These are phyloP conservation scores for Babesia gibsoni DNA, from an alignment of 169 alveolate species.

Conservation along the genomic window DNA sequence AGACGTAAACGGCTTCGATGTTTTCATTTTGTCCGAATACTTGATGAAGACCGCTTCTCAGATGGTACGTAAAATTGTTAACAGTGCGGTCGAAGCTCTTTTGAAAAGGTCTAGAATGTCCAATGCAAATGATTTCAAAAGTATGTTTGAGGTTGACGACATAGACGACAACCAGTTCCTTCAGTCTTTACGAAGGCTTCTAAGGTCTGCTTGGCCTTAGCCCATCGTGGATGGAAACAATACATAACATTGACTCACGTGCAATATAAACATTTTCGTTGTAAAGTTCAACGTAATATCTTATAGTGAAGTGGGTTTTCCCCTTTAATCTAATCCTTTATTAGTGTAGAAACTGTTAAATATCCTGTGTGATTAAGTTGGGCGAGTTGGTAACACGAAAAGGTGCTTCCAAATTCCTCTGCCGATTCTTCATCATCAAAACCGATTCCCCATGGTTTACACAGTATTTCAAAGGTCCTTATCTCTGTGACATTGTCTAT, in stretches of 20 bases:
- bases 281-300: neutral
- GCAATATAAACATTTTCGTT: neutral
- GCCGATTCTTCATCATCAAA: constrained; percentile 38
- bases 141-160: neutral
- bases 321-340: neutral
- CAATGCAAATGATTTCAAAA: constrained; percentile 1
- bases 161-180: constrained; percentile 14
- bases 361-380: constrained; percentile 63
- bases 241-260: too few relatives aligned
- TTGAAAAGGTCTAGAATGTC: neutral
- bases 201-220: constrained; percentile 21
- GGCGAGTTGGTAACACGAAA: constrained; percentile 53
- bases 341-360: constrained; percentile 57
- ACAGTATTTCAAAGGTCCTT: constrained; percentile 80
- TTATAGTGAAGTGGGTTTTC: neutral
- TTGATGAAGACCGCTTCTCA: constrained; percentile 8
- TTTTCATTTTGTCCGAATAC: constrained; percentile 12
- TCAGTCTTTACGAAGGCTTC: neutral
- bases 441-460: constrained; percentile 83
- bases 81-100: constrained; percentile 8
- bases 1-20: neutral
- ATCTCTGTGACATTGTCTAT: constrained; percentile 60
- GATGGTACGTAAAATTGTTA: constrained; percentile 6
- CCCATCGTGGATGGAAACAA: too few relatives aligned
- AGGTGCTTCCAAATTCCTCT: neutral